These are phyloP conservation scores for Thermothelomyces thermophilus DNA, from an alignment of 2,329 filamentous ascomycete genomes.

Conservation along the genomic window DNA sequence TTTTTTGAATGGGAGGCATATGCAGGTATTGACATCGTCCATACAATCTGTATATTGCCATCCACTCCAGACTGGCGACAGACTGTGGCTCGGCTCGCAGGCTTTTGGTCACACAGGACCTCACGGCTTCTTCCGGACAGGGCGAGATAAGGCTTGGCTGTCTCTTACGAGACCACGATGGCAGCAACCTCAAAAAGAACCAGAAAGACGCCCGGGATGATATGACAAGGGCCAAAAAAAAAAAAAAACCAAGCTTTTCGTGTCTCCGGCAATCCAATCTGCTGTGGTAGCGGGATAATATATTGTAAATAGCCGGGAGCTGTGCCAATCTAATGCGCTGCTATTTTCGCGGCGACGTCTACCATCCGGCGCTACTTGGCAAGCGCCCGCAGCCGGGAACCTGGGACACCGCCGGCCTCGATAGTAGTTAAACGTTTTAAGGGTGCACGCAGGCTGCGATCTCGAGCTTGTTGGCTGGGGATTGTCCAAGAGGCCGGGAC, in stretches of 20 bases:
- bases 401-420: slow-evolving; percentile 1
- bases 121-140: no score
- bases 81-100: neutral
- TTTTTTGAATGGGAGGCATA: no score
- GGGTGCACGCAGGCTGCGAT: neutral
- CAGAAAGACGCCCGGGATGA: no score
- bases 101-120: no score
- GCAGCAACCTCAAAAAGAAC: neutral
- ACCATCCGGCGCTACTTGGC: slow-evolving; percentile 10
- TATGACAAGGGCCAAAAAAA: neutral
- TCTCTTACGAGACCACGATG: no score
- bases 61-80: neutral
- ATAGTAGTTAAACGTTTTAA: neutral
- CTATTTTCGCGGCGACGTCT: slow-evolving; percentile 22
- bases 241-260: neutral
- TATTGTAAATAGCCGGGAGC: slow-evolving; percentile 24
- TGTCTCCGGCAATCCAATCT: neutral
- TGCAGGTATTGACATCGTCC: slow-evolving; percentile 8
- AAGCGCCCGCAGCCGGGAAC: slow-evolving; percentile 9
- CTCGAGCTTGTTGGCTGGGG: neutral
- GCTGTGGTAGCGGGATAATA: slow-evolving; percentile 22
- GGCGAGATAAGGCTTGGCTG: no score
- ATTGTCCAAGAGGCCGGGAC: neutral
- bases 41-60: slow-evolving; percentile 20
- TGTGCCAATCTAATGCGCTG: slow-evolving; percentile 21